These are phyloP conservation scores for Macrophomina pseudophaseolina DNA, from an alignment of 2,329 filamentous ascomycete species.

Conservation along the genomic window DNA sequence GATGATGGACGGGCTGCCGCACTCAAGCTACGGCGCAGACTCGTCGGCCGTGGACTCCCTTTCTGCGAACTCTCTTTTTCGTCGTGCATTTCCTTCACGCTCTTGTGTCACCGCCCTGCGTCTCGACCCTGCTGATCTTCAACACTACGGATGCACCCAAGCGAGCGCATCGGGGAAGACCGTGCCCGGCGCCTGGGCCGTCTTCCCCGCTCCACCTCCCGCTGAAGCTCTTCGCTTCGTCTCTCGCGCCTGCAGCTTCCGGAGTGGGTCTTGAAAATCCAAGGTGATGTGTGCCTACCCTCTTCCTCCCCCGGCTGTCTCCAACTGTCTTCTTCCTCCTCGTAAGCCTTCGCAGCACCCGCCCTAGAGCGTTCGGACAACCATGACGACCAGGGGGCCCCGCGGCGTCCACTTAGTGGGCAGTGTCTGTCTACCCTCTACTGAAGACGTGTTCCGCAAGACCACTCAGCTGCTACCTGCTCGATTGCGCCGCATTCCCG, in stretches of 20 bases:
- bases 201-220: not conserved
- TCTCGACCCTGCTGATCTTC: constrained; percentile 1
- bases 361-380: not conserved
- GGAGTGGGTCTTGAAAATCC: not conserved
- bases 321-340: not conserved
- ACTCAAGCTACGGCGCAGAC: no score
- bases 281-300: not conserved
- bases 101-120: not conserved
- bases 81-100: not conserved
- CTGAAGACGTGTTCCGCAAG: constrained; percentile 27
- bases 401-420: constrained; percentile 31
- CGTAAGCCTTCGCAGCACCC: not conserved
- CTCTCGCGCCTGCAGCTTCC: not conserved
- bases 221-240: not conserved
- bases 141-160: not conserved
- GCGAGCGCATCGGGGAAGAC: not conserved
- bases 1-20: no score
- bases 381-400: constrained; percentile 17
- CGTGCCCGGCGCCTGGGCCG: not conserved
- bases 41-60: no score
- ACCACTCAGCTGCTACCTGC: constrained; percentile 23
- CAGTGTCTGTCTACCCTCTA: constrained; percentile 28
- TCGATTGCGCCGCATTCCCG: constrained; percentile 30
- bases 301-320: not conserved
- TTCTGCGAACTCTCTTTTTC: not conserved